Percentiles rank a stretch among this genome's conserved stretches.
Conservation (phyloP, 78 protist species). For the Isochrysis galbana region DNA sequence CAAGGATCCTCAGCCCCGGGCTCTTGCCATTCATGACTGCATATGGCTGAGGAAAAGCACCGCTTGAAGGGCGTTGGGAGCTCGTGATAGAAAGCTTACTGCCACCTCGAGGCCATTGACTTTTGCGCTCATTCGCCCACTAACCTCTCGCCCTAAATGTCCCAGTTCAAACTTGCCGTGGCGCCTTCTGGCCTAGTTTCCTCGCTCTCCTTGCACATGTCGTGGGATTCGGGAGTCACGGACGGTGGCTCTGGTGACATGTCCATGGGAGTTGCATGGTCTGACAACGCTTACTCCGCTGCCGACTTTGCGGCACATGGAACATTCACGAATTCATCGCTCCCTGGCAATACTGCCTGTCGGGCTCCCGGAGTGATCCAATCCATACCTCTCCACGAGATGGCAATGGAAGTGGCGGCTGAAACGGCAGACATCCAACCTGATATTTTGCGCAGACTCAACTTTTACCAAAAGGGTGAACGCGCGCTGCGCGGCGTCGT, state of each 20-base stretch:
- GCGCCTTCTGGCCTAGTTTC: background rate
- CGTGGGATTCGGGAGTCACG: background rate
- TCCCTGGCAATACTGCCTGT: conserved; percentile 41
- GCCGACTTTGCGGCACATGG: conserved; percentile 28
- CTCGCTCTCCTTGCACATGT: background rate
- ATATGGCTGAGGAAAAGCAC: too few relatives aligned
- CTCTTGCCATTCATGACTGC: too few relatives aligned
- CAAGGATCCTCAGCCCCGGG: too few relatives aligned
- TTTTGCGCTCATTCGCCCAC: too few relatives aligned
- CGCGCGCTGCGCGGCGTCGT: background rate
- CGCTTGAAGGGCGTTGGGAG: too few relatives aligned
- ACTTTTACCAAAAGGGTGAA: background rate
- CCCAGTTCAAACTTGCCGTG: too few relatives aligned
- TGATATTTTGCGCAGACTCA: background rate
- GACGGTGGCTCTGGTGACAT: conserved; percentile 36
- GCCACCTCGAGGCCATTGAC: too few relatives aligned
- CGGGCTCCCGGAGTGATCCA: background rate
- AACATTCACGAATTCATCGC: background rate
- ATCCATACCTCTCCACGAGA: background rate
- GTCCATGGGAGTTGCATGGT: conserved; percentile 5
- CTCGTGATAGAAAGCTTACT: too few relatives aligned
- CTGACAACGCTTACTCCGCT: conserved; percentile 30
- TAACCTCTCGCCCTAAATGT: too few relatives aligned
- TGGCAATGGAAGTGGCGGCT: background rate
- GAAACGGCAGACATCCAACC: background rate